Base-by-base conservation (phyloP, 2,329 filamentous ascomycete genomes). In the Aspergillus ochraceus region DNA sequence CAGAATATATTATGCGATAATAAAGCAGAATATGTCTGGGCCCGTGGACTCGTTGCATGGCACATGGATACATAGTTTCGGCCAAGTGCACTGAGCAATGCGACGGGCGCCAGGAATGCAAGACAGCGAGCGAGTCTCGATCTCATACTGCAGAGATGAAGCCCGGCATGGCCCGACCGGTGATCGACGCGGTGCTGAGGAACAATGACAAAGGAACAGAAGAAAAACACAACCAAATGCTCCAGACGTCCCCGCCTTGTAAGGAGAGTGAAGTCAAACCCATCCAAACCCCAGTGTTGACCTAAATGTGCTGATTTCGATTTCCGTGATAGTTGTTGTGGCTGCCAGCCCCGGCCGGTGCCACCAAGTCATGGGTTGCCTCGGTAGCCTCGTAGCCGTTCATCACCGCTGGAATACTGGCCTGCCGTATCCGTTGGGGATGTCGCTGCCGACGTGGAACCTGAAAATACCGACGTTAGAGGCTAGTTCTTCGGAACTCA, bases 351-450 rank as follows among this genome's bases (percentile, higher is more conserved):
- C 53, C 53, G 53, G 54, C 62, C 45, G 11, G 46, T 46, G 22
- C 26, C n/a, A 47, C 52, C 22, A 55, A 47, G 55, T 68, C 65
- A 68, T 47, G 62, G 59, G 53, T 64, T 60, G 30, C 62, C 59
- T 52, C 57, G 51, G 54, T 63, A 59, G 22, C 57, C 52, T 29
- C 55, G 61, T 54, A 54, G 61, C 67, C 70, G 64, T 65, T 72
- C 66, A 59, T 67, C 66, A 20, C 66, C 63, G 57, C 66, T 68
- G 45, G 66, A 63, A 54, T 66, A 68, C 52, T 67, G 66, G 53
- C 66, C 64, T 19, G 60, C 52, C 29, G 57, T 60, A 45, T 67
- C 64, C 54, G 65, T 67, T 54, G 66, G 65, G 36, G 66, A 68
- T 55, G 64, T 64, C 46, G 63, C 52, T 29, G 66, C 57, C 2